Percentiles rank a stretch among this genome's conserved stretches.
Conservation (phyloP, 2,329 filamentous ascomycete species). For the Talaromyces funiculosus region DNA sequence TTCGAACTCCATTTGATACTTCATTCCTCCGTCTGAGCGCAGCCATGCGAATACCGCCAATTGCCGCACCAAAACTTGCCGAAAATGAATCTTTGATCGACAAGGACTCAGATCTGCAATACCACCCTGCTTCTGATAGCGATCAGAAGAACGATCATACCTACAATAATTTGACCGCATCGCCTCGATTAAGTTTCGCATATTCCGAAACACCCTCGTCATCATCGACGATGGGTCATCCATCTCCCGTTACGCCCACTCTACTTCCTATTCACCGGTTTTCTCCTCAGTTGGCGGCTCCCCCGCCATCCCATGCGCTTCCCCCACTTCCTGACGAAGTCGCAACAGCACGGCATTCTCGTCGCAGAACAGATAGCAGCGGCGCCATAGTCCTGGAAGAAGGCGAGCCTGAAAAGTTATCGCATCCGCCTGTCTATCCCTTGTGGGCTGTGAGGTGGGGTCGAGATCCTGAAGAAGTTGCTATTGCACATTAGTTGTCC, state of each 20-base stretch:
- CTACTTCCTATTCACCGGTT: conserved; percentile 36
- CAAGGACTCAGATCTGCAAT: conserved; percentile 24
- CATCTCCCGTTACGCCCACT: conserved; percentile 38
- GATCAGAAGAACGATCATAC: conserved; percentile 28
- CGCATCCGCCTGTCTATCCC: conserved; percentile 47
- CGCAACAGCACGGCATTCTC: conserved; percentile 29
- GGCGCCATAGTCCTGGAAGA: conserved; percentile 43
- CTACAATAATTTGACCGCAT: conserved; percentile 22
- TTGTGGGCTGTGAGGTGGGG: conserved; percentile 38
- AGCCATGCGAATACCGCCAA: conserved; percentile 23
- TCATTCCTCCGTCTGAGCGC: conserved; percentile 38
- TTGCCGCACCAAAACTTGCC: conserved; percentile 16
- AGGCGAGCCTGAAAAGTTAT: conserved; percentile 44
- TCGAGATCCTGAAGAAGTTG: conserved; percentile 36
- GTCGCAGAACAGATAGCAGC: conserved; percentile 39
- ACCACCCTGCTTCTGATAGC: conserved; percentile 28
- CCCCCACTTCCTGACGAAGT: conserved; percentile 29
- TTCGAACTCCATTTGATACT: conserved; percentile 27
- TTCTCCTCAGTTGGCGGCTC: conserved; percentile 26
- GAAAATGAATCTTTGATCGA: conserved; percentile 26
- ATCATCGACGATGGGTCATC: conserved; percentile 30
- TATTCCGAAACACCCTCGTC: conserved; percentile 37
- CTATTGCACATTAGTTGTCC: conserved; percentile 30
- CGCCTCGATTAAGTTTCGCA: conserved; percentile 29
- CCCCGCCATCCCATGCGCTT: conserved; percentile 27